Evolutionary conservation across 2,329 filamentous ascomycete genomes (phyloP).

Genomic region (Dothistroma septosporum): DNA sequence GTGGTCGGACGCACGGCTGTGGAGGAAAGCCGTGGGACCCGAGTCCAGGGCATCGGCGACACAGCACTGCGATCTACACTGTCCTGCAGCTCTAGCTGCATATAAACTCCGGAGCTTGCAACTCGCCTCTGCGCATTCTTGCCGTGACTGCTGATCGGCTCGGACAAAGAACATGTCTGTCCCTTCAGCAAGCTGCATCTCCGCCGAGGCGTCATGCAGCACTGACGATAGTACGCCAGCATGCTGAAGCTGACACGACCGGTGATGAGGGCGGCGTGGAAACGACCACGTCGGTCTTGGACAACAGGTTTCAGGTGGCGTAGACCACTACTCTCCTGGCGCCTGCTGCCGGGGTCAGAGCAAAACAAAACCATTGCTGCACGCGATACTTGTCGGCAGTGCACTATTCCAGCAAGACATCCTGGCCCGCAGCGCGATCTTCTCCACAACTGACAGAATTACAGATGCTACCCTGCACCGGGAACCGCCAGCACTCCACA

Average conservation of each 20-base stretch:
- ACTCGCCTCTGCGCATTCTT: constrained; percentile 5
- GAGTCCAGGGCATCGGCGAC: constrained; percentile 6
- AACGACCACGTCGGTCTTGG: not conserved
- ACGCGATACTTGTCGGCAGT: not conserved
- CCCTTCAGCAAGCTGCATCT: not conserved
- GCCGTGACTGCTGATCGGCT: not conserved
- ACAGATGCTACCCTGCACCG: not conserved
- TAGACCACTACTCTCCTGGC: not conserved
- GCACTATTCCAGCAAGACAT: not conserved
- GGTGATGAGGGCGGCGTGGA: not conserved
- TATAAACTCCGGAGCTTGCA: not conserved
- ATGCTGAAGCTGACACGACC: not conserved
- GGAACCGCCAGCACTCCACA: not conserved
- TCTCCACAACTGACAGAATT: not conserved
- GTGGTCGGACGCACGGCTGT: not conserved
- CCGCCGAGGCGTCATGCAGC: not conserved
- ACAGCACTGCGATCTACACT: constrained; percentile 1
- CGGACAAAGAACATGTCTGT: not conserved
- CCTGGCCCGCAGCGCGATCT: not conserved
- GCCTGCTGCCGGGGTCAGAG: not conserved
- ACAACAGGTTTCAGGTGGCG: constrained; percentile 4
- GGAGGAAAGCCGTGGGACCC: not conserved
- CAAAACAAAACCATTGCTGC: not conserved
- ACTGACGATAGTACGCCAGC: not conserved
- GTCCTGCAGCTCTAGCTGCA: constrained; percentile 5